Percentiles rank a stretch among this genome's conserved stretches.
Conservation (phyloP, 495 filamentous ascomycete genomes). For the Daldinia loculata region DNA sequence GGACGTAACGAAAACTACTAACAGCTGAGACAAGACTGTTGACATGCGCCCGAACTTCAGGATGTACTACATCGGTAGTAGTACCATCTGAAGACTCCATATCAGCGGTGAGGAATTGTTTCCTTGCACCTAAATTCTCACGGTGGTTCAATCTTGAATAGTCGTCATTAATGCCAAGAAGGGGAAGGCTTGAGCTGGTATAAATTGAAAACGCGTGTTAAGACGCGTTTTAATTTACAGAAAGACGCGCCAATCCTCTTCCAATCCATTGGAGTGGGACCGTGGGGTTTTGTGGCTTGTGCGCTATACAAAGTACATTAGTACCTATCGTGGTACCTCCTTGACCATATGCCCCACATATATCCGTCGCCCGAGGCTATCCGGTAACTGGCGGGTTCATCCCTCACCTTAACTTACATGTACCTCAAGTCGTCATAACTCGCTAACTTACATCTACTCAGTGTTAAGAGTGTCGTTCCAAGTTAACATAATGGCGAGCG, state of each 20-base stretch:
- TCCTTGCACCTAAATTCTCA: slow-evolving; percentile 30
- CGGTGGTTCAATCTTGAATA: slow-evolving; percentile 14
- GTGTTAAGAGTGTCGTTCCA: not conserved
- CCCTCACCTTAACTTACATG: slow-evolving; percentile 2
- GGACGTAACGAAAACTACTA: slow-evolving; percentile 51
- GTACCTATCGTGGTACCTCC: not conserved
- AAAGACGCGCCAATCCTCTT: slow-evolving; percentile 18
- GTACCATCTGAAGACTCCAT: slow-evolving; percentile 62
- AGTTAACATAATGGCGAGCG: slow-evolving; percentile 46
- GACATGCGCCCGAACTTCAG: slow-evolving; percentile 88
- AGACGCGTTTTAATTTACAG: slow-evolving; percentile 36
- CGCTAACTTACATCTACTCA: slow-evolving; percentile 18
- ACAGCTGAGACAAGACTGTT: slow-evolving; percentile 92
- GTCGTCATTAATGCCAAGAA: slow-evolving; percentile 30
- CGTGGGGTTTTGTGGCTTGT: slow-evolving; percentile 1
- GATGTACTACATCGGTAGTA: slow-evolving; percentile 72
- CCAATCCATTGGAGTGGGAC: not conserved
- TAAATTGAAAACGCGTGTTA: slow-evolving; percentile 40
- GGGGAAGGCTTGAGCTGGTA: slow-evolving; percentile 16
- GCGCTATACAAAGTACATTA: not conserved
- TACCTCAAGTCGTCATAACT: slow-evolving; percentile 10
- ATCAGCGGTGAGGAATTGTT: slow-evolving; percentile 40
- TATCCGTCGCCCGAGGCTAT: slow-evolving; percentile 56
- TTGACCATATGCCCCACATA: slow-evolving; percentile 22
- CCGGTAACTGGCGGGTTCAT: slow-evolving; percentile 23